A percentile compares a stretch with the other conserved stretches of the same genome.
Evolutionary conservation across 2,329 filamentous ascomycete species (phyloP).

Genomic region (Kalmusia sp.): DNA sequence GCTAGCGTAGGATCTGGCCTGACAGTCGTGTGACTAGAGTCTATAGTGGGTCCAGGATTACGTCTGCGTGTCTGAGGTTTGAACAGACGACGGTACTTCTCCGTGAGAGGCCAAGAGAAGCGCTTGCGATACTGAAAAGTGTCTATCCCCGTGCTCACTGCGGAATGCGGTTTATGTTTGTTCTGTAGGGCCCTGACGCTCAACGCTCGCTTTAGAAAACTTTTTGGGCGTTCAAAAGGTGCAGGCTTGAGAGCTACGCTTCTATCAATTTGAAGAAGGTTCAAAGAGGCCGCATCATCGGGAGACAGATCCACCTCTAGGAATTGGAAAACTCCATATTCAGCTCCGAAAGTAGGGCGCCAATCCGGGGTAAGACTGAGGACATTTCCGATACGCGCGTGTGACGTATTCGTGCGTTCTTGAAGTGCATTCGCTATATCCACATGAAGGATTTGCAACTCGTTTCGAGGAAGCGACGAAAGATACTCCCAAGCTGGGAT

Average conservation of each 20-base stretch:
- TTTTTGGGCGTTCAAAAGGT: not conserved
- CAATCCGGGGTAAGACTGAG: constrained; percentile 3
- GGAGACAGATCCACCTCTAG: constrained; percentile 7
- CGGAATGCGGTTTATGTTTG: not conserved
- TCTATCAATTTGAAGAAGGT: not conserved
- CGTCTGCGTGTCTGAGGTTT: not conserved
- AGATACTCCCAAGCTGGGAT: constrained; percentile 4
- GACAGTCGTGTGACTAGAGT: not conserved
- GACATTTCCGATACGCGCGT: not conserved
- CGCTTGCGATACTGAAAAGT: not conserved
- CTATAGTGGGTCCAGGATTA: not conserved
- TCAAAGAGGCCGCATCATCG: not conserved
- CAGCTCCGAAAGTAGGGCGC: constrained; percentile 5
- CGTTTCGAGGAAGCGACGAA: not conserved
- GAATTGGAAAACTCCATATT: constrained; percentile 7
- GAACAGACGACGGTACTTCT: constrained; percentile 1
- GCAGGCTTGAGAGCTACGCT: not conserved
- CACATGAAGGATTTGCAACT: constrained; percentile 1
- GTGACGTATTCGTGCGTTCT: not conserved
- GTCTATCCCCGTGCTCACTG: not conserved
- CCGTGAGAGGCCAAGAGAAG: constrained; percentile 7
- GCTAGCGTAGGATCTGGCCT: not conserved
- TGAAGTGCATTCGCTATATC: constrained; percentile 11
- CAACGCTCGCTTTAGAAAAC: constrained; percentile 7
- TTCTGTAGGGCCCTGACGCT: not conserved